phyloP scores from a whole-genome alignment of 345 rosid genomes.

The Gossypium rotundifolium region DNA sequence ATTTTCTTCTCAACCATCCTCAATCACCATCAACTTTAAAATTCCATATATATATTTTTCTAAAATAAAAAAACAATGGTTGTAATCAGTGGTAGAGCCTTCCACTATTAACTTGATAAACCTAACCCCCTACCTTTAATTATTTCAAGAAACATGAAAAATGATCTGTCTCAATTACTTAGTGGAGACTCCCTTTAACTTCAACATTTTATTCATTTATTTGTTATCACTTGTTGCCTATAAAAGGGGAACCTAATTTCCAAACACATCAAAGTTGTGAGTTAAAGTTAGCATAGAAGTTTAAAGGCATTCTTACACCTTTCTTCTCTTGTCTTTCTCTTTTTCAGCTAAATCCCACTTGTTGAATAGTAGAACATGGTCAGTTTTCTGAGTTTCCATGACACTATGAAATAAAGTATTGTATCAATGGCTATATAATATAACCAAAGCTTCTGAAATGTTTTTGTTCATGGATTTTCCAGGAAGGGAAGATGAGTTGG shows the following conservation, averaged over 20 bases:
- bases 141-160: constrained; percentile 20
- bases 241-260: constrained; percentile 28
- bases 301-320: background rate
- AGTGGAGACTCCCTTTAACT: constrained; percentile 32
- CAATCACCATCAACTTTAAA: constrained; percentile 33
- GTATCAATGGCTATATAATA: background rate
- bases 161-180: constrained; percentile 22
- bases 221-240: constrained; percentile 20
- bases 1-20: background rate
- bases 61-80: background rate
- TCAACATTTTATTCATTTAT: constrained; percentile 7
- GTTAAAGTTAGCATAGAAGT: constrained; percentile 2
- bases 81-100: constrained; percentile 21
- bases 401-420: background rate
- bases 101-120: constrained; percentile 28
- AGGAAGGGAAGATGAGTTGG: constrained; percentile 57
- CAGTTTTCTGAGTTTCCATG: constrained; percentile 3
- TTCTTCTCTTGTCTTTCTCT: constrained; percentile 9
- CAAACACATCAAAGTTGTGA: constrained; percentile 10
- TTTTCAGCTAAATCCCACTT: background rate
- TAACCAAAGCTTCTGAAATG: background rate
- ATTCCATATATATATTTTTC: background rate
- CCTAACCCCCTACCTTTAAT: constrained; percentile 25
- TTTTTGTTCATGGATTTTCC: background rate
- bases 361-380: constrained; percentile 24